These are phyloP conservation scores for Raffaelea arxii DNA, from an alignment of 2,329 filamentous ascomycete species.

Conservation along the genomic window DNA sequence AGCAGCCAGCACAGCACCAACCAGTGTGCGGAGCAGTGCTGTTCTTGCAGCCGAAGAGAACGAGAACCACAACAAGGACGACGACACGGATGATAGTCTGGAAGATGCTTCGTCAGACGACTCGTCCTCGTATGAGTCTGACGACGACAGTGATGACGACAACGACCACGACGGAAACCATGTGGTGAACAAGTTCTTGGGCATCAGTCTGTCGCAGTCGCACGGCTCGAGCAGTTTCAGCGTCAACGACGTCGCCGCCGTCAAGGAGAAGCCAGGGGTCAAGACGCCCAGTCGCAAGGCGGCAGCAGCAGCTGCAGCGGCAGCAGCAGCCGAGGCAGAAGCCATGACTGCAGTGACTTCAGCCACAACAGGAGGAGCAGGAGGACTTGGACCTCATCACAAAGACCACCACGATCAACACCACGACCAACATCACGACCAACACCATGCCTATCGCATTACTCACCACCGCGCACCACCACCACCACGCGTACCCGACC, in stretches of 20 bases:
- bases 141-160: constrained; percentile 18
- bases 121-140: constrained; percentile 4
- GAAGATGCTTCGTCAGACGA: constrained; percentile 13
- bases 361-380: background rate
- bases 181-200: constrained; percentile 51
- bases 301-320: background rate
- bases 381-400: background rate
- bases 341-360: background rate
- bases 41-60: constrained; percentile 9
- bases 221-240: constrained; percentile 65
- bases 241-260: constrained; percentile 67
- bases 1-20: background rate
- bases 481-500: constrained; percentile 2
- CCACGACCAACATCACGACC: background rate
- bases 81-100: constrained; percentile 12
- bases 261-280: constrained; percentile 73
- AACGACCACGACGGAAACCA: background rate
- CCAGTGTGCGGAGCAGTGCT: background rate
- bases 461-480: no score
- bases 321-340: background rate
- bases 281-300: constrained; percentile 63
- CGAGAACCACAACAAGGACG: constrained; percentile 10
- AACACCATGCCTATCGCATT: background rate
- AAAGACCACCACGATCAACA: background rate
- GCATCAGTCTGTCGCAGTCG: constrained; percentile 57